Base-by-base conservation (phyloP, 2,329 filamentous ascomycete species). In the Fusarium stilboides region DNA sequence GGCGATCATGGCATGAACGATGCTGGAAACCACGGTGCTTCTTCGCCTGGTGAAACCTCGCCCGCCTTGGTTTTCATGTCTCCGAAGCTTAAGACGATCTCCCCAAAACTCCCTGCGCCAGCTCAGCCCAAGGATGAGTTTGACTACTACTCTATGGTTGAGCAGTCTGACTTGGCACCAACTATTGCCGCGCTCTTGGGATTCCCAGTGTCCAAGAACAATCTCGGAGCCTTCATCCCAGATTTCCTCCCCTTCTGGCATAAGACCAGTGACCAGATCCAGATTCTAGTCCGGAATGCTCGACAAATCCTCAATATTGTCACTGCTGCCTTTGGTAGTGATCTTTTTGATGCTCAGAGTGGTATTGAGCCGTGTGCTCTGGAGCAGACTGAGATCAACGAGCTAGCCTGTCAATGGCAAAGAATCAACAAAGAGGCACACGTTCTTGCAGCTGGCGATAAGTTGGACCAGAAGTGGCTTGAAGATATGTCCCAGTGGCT, bases 1-100 rank as follows among this genome's bases (percentile, higher is more conserved):
- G 96, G 96, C 57, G 97, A 99, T 74, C 96, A 99, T 77, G 96
- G 96, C n/a, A 99, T 99, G 96, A 99, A 98, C 73, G 95, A 98
- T 73, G 96, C 93, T 20, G 96, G 96, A 4, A 98, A 98, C 72
- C 96, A 99, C 77, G 96, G 96, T 31, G 96, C 95, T 39, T 98
- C 95, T 12, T 94, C 94, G 1, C 88, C 94, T 2, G 95, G 96
- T 43, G 96, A 99, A 82, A 98, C 96, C 2, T 98, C 95, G 1
- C 92, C 96, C 0, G 96, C 96, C 17, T 82, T 99, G 12, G 87
- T 98, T 20, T 98, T 99, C 78, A 88, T 97, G 68, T 96, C 94
- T 4, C 94, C 95, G 0, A 96, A 94, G 75, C 84, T 97, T 43
- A 88, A 87, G 74, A 76, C 80, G 1, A 81, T 94, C 8, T 84